Conservation (phyloP, 305 asterid species). For the Solanum hybrid region DNA sequence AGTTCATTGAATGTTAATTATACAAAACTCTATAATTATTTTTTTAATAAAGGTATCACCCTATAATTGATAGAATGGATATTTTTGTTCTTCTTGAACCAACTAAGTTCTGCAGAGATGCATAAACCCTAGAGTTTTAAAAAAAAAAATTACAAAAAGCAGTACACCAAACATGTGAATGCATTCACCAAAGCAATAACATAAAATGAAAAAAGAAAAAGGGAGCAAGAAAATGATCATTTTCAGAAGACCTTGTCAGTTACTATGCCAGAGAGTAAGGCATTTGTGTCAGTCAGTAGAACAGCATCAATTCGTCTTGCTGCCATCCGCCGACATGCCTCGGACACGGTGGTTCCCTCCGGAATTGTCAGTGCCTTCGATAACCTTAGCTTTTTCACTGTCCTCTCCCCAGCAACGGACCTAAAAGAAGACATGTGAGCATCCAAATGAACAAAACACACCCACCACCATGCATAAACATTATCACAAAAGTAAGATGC, state of each 20-base stretch:
- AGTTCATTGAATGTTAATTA: neutral
- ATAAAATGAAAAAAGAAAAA: neutral
- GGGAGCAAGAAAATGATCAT: neutral
- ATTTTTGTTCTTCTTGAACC: neutral
- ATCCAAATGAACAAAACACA: neutral
- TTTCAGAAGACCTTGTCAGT: constrained; percentile 64
- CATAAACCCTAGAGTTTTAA: neutral
- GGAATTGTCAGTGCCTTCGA: constrained; percentile 96
- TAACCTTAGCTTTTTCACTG: constrained; percentile 90
- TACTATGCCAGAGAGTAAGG: constrained; percentile 91
- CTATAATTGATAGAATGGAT: neutral
- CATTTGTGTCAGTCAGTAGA: constrained; percentile 84
- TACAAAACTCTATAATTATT: neutral
- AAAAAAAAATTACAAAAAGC: neutral
- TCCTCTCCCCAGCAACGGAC: constrained; percentile 65
- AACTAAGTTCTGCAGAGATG: neutral
- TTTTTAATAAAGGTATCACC: neutral
- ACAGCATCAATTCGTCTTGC: constrained; percentile 88
- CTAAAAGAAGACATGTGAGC: constrained; percentile 19
- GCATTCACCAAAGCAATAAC: neutral
- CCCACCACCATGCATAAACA: neutral
- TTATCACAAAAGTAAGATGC: neutral
- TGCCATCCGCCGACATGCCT: constrained; percentile 96
- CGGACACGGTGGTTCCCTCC: constrained; percentile 82
- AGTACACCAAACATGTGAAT: neutral